Evolutionary conservation across 257 asterid species (phyloP), one percentile per base, ranked within the genome.

Genomic region (Nicotiana noctiflora): DNA sequence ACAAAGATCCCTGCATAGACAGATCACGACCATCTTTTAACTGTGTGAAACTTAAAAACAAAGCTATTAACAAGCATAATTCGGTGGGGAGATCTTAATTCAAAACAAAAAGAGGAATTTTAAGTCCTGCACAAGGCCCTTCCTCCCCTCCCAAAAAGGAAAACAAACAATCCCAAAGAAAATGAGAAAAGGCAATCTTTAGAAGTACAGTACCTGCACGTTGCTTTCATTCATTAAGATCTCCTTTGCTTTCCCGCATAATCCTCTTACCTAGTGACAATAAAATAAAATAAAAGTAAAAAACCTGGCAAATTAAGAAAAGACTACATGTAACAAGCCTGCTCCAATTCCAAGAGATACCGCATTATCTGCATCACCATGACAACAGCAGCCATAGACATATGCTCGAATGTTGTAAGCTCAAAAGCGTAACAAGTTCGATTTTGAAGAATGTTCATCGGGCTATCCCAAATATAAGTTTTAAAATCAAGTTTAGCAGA

Each of bases 241-340:
- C 84, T 92, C 97, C 87, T 91, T 92, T 75, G 95, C 97, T 88
- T 92, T 91, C 82, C 89, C 92, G 29, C 95, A 92, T 74, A 92
- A 81, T 86, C 82, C 89, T 85, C 91, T 88, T 76, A 89, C 94
- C 97, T 92, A 85, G 23, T 72, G 60, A 80, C 8, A 81, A 49
- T 14, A 13, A 59, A 76, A 87, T 44, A 74, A 34, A 86, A 78
- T 13, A 49, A 2, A 18, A 8, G 46, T 77, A 72, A 55, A 72
- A 55, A 44, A 80, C 2, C 63, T 27, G 25, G 63, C 15, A 34
- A 18, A 10, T 5, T 66, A 21, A 66, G 32, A 68, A 21, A 70
- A 32, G 60, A 46, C 14, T 14, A 46, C 23, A 72, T 7, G 60
- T 23, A 23, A 72, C 55, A 72, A 46, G 37, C 59, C 34, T 31